phyloP scores from a whole-genome alignment of 495 filamentous ascomycete species.

The Evansstolkia leycettana region DNA sequence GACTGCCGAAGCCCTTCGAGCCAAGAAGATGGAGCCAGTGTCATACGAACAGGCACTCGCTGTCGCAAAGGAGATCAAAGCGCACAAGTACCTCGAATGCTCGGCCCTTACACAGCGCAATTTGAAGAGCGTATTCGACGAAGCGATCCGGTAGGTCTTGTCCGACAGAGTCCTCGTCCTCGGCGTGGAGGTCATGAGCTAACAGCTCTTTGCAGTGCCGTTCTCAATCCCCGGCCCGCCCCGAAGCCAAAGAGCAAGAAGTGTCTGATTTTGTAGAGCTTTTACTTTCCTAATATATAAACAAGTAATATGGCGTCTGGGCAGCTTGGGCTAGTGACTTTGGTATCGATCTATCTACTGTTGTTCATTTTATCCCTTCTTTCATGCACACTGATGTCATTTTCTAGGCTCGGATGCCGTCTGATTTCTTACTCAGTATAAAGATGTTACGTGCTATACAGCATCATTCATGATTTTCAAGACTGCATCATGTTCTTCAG shows the following conservation, averaged over 20 bases:
- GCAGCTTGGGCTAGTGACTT: slow-evolving; percentile 13
- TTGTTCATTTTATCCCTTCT: slow-evolving; percentile 2
- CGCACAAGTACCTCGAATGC: slow-evolving; percentile 93
- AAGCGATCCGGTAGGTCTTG: slow-evolving; percentile 71
- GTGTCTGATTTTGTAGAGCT: slow-evolving; percentile 63
- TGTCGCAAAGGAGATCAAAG: slow-evolving; percentile 82
- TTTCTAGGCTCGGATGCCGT: not conserved
- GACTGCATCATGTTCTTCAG: too few species aligned
- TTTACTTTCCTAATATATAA: slow-evolving; percentile 22
- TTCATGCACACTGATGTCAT: slow-evolving; percentile 1
- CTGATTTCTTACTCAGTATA: slow-evolving; percentile 14
- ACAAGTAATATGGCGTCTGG: slow-evolving; percentile 35
- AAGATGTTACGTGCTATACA: slow-evolving; percentile 19
- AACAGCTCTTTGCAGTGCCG: slow-evolving; percentile 43
- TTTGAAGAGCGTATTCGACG: slow-evolving; percentile 95
- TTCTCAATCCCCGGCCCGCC: slow-evolving; percentile 63
- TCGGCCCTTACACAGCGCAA: slow-evolving; percentile 95
- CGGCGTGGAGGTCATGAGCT: not conserved
- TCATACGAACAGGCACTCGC: slow-evolving; percentile 77
- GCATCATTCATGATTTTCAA: slow-evolving; percentile 5
- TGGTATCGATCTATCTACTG: slow-evolving; percentile 9
- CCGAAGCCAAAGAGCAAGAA: slow-evolving; percentile 53
- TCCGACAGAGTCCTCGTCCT: not conserved
- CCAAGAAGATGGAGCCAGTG: slow-evolving; percentile 85
- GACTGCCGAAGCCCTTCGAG: slow-evolving; percentile 61